A percentile compares a stretch with the other conserved stretches of the same genome.
phyloP scores from a whole-genome alignment of 2,329 filamentous ascomycete species.

The Orbilia brochopaga region DNA sequence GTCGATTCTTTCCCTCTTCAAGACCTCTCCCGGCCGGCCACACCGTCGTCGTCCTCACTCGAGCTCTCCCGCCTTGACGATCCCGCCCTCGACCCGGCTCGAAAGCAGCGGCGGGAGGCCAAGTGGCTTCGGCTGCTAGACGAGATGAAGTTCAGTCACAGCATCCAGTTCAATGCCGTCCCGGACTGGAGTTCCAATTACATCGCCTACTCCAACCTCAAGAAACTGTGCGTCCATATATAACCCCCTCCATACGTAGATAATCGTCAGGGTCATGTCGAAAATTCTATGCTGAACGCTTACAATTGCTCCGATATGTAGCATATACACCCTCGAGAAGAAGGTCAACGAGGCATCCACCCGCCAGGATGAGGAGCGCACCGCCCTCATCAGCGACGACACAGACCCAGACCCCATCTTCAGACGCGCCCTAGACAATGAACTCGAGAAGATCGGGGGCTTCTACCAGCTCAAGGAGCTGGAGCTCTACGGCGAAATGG shows the following conservation, averaged over 20 bases:
- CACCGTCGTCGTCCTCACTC: background rate
- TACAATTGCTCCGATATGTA: constrained; percentile 57
- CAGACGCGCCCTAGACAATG: constrained; percentile 77
- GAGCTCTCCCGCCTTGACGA: constrained; percentile 7
- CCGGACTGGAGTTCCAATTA: constrained; percentile 99
- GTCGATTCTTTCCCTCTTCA: constrained; percentile 36
- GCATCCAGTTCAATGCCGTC: constrained; percentile 98
- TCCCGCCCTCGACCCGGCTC: constrained; percentile 7
- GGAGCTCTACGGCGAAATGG: constrained; percentile 82
- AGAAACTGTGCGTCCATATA: constrained; percentile 80
- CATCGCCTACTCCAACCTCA: constrained; percentile 97
- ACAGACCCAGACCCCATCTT: constrained; percentile 82
- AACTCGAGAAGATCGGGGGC: constrained; percentile 89
- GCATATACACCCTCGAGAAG: constrained; percentile 95
- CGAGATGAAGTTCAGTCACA: constrained; percentile 99
- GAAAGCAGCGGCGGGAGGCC: constrained; percentile 52
- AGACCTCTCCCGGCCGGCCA: constrained; percentile 17
- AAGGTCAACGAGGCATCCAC: constrained; percentile 62
- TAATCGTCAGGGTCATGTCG: background rate
- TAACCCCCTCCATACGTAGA: background rate
- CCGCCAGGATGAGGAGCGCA: constrained; percentile 75
- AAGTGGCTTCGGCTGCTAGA: constrained; percentile 69
- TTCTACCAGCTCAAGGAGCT: constrained; percentile 90
- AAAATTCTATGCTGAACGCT: background rate
- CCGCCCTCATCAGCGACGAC: constrained; percentile 75